phyloP scores from a whole-genome alignment of 306 rosid genomes.

The Prunus padus region DNA sequence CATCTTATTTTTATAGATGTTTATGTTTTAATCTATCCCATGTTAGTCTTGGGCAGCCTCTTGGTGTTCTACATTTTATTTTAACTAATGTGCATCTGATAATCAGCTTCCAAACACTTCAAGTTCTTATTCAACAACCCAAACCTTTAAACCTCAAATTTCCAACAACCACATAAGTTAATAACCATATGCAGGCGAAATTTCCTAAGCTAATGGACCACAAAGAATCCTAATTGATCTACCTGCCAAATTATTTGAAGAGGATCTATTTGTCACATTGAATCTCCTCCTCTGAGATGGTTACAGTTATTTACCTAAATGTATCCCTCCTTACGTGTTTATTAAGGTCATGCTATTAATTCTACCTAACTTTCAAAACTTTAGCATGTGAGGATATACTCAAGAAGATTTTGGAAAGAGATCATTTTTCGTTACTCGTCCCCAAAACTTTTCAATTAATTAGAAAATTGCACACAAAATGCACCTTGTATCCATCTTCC shows the following conservation, averaged over 20 bases:
- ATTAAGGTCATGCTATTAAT: background rate
- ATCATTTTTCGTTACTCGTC: background rate
- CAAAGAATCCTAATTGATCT: background rate
- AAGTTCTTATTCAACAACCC: no score
- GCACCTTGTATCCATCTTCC: background rate
- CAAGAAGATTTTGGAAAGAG: background rate
- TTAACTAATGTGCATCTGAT: background rate
- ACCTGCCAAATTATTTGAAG: background rate
- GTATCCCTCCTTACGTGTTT: background rate
- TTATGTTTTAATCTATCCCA: no score
- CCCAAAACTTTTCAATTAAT: background rate
- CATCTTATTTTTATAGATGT: no score
- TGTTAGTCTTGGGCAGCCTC: no score
- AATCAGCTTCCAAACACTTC: background rate
- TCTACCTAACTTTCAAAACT: background rate
- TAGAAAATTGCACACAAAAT: background rate
- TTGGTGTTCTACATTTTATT: no score
- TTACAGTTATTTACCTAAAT: background rate
- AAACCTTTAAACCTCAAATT: no score
- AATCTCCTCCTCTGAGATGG: background rate
- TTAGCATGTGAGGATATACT: background rate
- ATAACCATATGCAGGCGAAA: no score
- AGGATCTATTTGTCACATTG: background rate
- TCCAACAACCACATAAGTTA: no score
- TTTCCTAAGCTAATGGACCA: background rate